A percentile compares a stretch with the other conserved stretches of the same genome.
Conservation (phyloP, 179 eudicot species). For the Spergularia azorica region DNA sequence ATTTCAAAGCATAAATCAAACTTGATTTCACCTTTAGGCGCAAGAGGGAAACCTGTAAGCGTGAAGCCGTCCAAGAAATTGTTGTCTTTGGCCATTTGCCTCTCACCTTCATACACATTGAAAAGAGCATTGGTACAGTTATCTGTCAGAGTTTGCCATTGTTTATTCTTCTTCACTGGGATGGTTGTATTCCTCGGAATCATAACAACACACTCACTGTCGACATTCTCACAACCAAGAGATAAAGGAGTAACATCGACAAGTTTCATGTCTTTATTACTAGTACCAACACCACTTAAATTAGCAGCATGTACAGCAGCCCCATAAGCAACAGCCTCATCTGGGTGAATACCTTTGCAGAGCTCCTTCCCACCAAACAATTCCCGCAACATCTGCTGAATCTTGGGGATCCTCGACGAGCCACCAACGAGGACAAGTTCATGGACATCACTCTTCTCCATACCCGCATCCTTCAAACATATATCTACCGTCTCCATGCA, state of each 20-base stretch:
- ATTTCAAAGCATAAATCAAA: slow-evolving; percentile 21
- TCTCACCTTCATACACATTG: slow-evolving; percentile 32
- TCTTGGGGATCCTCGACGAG: slow-evolving; percentile 23
- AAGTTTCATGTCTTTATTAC: background rate
- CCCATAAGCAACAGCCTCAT: slow-evolving; percentile 31
- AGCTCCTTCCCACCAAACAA: slow-evolving; percentile 23
- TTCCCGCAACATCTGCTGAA: slow-evolving; percentile 20
- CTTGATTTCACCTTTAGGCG: slow-evolving; percentile 20
- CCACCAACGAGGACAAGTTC: slow-evolving; percentile 31
- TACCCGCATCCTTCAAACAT: slow-evolving; percentile 17
- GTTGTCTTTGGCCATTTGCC: slow-evolving; percentile 1
- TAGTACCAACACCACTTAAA: background rate
- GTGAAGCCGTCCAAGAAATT: slow-evolving; percentile 20
- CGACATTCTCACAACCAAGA: slow-evolving; percentile 10
- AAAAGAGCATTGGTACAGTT: slow-evolving; percentile 7
- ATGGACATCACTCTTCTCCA: slow-evolving; percentile 17
- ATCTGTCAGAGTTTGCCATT: slow-evolving; percentile 3
- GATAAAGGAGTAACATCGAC: slow-evolving; percentile 39
- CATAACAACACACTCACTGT: slow-evolving; percentile 1
- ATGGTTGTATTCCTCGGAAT: slow-evolving; percentile 21
- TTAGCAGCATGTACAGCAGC: slow-evolving; percentile 25
- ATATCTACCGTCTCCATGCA: slow-evolving; percentile 13
- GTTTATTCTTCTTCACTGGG: slow-evolving; percentile 21
- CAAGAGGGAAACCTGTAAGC: slow-evolving; percentile 18
- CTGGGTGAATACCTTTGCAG: slow-evolving; percentile 19